These are phyloP conservation scores for Selenicereus undatus DNA, from an alignment of 148 eudicot species.

Conservation along the genomic window DNA sequence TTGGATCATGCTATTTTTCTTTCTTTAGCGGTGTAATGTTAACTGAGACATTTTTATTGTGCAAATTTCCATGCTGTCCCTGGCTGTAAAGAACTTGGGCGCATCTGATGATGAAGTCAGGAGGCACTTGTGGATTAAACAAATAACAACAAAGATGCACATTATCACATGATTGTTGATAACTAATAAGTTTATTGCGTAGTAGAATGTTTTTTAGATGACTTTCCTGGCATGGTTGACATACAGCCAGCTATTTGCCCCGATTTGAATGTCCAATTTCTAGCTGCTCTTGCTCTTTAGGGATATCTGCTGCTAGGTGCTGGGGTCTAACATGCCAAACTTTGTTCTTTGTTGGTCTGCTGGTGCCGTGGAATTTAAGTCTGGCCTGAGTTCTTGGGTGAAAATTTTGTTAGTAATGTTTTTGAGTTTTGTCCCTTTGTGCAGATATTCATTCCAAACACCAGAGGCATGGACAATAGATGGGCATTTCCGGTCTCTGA, in stretches of 20 bases:
- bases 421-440: background rate
- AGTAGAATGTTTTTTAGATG: background rate
- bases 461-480: constrained; percentile 68
- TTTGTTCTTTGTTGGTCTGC: background rate
- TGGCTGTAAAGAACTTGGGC: background rate
- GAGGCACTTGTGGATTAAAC: background rate
- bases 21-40: background rate
- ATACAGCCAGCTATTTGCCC: background rate
- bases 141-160: background rate
- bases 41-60: background rate
- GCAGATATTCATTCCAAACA: constrained; percentile 70
- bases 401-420: background rate
- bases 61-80: background rate
- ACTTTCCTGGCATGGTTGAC: background rate
- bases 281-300: background rate
- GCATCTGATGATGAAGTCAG: background rate
- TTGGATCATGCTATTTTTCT: background rate
- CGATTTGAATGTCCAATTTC: background rate
- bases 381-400: background rate
- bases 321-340: background rate
- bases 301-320: background rate
- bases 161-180: background rate
- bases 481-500: constrained; percentile 61
- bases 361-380: background rate
- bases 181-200: background rate